These are phyloP conservation scores for Nicotiana tomentosiformis DNA, from an alignment of 257 asterid genomes.

Conservation along the genomic window DNA sequence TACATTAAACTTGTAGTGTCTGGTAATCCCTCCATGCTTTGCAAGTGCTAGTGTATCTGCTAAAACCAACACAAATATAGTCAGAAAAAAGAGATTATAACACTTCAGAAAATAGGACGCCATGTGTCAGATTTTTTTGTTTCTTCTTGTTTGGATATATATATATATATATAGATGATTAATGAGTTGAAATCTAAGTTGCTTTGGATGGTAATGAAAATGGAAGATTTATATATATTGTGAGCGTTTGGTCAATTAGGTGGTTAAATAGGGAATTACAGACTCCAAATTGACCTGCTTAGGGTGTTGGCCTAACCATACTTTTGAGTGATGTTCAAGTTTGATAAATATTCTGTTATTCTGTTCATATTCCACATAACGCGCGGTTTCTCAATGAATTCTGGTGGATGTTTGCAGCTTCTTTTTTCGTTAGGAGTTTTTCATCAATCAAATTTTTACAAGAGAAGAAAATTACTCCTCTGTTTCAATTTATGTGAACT, in stretches of 20 bases:
- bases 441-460: too few species aligned
- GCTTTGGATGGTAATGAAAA: neutral
- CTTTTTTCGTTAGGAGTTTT: neutral
- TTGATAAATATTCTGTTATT: constrained; percentile 12
- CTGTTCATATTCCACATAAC: neutral
- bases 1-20: constrained; percentile 54
- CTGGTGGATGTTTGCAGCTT: neutral
- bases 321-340: constrained; percentile 49
- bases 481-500: too few species aligned
- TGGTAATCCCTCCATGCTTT: constrained; percentile 32
- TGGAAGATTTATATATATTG: neutral
- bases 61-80: constrained; percentile 17
- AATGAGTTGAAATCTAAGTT: neutral
- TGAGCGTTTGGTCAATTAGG: constrained; percentile 21
- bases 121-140: constrained; percentile 14
- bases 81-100: constrained; percentile 4
- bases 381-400: neutral
- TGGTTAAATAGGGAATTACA: constrained; percentile 11
- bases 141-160: neutral
- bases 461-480: too few species aligned
- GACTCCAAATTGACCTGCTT: constrained; percentile 20
- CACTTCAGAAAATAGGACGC: constrained; percentile 11
- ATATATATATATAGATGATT: neutral
- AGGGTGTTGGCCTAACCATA: constrained; percentile 23
- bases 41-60: constrained; percentile 24